phyloP scores from a whole-genome alignment of 2,329 filamentous ascomycete genomes.

The Ascomycota sp. region DNA sequence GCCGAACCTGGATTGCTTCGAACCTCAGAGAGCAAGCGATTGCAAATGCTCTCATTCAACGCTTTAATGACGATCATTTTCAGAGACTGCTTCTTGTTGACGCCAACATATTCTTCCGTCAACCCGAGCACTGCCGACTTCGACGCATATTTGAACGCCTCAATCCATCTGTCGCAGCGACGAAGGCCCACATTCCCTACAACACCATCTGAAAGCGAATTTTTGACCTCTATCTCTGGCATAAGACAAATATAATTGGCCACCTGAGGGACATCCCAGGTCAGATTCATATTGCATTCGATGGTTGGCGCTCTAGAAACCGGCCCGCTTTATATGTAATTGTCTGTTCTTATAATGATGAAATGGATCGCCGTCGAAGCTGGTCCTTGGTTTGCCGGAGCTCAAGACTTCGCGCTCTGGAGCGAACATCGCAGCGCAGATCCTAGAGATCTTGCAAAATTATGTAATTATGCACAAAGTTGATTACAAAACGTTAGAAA shows the following conservation, averaged over 20 bases:
- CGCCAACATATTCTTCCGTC: not conserved
- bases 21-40: constrained; percentile 1
- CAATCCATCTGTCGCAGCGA: not conserved
- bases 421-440: constrained; percentile 2
- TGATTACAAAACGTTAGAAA: not conserved
- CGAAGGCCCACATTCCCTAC: not conserved
- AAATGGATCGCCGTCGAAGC: constrained; percentile 2
- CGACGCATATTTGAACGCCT: not conserved
- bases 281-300: constrained; percentile 4
- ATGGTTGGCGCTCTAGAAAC: constrained; percentile 3
- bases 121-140: not conserved
- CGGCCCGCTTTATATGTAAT: constrained; percentile 4
- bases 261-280: not conserved
- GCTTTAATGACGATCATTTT: not conserved
- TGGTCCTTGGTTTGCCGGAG: constrained; percentile 4
- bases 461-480: constrained; percentile 1
- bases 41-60: constrained; percentile 1
- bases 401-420: constrained; percentile 1
- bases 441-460: constrained; percentile 2
- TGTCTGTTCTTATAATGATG: constrained; percentile 3
- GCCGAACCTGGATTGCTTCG: constrained; percentile 1
- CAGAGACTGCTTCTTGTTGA: not conserved
- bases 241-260: not conserved
- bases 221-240: not conserved
- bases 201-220: not conserved